Percentiles rank a stretch among this genome's conserved stretches.
phyloP scores from a whole-genome alignment of 768 basidiomycete species.

The Boletus subparvulus region DNA sequence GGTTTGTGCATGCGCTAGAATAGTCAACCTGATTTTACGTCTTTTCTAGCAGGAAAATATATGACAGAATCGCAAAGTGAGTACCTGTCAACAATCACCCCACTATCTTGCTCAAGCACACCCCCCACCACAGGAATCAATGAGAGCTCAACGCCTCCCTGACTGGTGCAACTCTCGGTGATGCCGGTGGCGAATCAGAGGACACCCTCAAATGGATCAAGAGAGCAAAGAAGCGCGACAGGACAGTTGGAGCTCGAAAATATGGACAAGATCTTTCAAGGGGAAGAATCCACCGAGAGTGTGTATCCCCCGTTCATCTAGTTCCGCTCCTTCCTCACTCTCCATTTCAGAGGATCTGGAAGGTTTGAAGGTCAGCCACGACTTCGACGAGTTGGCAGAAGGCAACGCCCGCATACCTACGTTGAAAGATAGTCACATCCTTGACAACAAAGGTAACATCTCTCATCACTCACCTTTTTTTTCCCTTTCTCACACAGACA shows the following conservation, averaged over 20 bases:
- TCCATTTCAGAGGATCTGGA: slow-evolving; percentile 70
- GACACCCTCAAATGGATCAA: slow-evolving; percentile 90
- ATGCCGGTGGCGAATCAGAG: slow-evolving; percentile 73
- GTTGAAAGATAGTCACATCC: slow-evolving; percentile 91
- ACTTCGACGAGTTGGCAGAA: slow-evolving; percentile 87
- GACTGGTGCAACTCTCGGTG: slow-evolving; percentile 90
- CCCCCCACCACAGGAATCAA: slow-evolving; percentile 73
- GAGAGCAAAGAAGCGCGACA: slow-evolving; percentile 85
- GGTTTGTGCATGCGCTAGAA: slow-evolving; percentile 17
- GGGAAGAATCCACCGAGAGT: slow-evolving; percentile 86
- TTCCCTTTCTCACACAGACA: neutral
- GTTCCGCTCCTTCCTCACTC: slow-evolving; percentile 1
- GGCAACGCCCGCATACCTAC: slow-evolving; percentile 96
- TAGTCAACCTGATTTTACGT: slow-evolving; percentile 21
- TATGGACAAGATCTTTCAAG: slow-evolving; percentile 74
- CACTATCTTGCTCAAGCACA: slow-evolving; percentile 38
- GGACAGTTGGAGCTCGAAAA: slow-evolving; percentile 78
- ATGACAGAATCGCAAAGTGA: slow-evolving; percentile 85
- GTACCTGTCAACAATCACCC: slow-evolving; percentile 36
- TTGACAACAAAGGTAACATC: slow-evolving; percentile 84
- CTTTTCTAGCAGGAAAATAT: slow-evolving; percentile 53
- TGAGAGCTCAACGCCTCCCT: slow-evolving; percentile 90
- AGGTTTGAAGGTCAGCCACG: slow-evolving; percentile 95
- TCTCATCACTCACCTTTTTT: neutral
- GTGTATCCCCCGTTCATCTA: slow-evolving; percentile 27